Percentiles rank a stretch among this genome's conserved stretches.
Evolutionary conservation across 1,139 yeast species (phyloP).

Genomic region (Debaryomycetaceae sp.): DNA sequence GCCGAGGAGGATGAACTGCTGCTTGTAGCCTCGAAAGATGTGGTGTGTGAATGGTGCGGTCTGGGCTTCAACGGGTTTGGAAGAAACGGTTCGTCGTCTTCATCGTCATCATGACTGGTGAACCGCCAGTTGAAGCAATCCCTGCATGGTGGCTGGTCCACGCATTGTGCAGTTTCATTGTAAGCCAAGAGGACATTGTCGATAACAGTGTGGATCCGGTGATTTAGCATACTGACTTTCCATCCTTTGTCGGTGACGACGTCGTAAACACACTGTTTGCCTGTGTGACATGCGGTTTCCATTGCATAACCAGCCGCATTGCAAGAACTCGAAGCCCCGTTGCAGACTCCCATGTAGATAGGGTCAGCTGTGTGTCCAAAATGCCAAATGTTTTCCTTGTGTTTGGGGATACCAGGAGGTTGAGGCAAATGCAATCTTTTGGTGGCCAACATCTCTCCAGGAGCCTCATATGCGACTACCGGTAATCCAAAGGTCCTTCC

Average conservation of each 20-base stretch:
- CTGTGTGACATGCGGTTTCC: conserved; percentile 96
- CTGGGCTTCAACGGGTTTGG: conserved; percentile 38
- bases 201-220: conserved; percentile 86
- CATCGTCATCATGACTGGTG: conserved; percentile 50
- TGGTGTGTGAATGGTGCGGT: conserved; percentile 1
- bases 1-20: conserved; percentile 6
- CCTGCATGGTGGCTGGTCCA: conserved; percentile 70
- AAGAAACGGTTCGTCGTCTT: conserved; percentile 34
- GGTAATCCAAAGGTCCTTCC: conserved; percentile 93
- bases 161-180: conserved; percentile 75
- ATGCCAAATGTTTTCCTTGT: conserved; percentile 87
- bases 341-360: conserved; percentile 93
- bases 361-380: conserved; percentile 98
- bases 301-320: conserved; percentile 93
- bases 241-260: conserved; percentile 88
- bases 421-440: conserved; percentile 82
- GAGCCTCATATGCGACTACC: conserved; percentile 87
- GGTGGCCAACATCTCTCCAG: conserved; percentile 86
- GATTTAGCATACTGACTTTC: conserved; percentile 85
- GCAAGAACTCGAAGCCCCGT: conserved; percentile 90
- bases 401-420: conserved; percentile 85
- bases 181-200: conserved; percentile 73
- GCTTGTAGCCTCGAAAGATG: neutral
- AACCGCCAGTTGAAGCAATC: conserved; percentile 94
- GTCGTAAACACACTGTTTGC: conserved; percentile 84